Base-by-base conservation (phyloP, 2,329 filamentous ascomycete species). In the Claviceps africana region DNA sequence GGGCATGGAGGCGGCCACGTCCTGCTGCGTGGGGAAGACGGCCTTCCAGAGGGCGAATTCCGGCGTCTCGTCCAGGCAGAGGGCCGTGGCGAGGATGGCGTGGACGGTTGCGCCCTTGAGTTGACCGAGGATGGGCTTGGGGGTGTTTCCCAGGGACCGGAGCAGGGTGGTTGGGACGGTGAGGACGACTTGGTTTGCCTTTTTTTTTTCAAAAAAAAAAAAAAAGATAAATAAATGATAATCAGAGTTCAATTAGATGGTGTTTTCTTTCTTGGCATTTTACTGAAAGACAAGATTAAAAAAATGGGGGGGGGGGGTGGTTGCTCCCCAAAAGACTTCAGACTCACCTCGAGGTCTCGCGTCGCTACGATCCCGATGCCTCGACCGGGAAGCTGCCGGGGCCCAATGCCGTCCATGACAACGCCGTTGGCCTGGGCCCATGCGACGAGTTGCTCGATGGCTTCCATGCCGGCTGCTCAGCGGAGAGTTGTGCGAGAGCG, bases 351-450 rank as follows among this genome's bases (percentile, higher is more conserved):
- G 55, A 93, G 75, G 15, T 76, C 69, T 30, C 77, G 75, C 13
- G 79, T 82, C 5, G 88, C 84, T 49, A 90, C 75, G 53, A 95
- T 81, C 47, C 90, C 89, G 51, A 93, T 77, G 30, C 89, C 89
- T 51, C 85, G 76, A 1, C 82, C 85, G 6, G 82, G 78, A 17
- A 95, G 81, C 40, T 72, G 72, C 42, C 80, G 75, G 5, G 88
- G 82, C 2, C 72, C 71, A 47, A 94, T 79, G 30, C 82, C 82
- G 59, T 83, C 74, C 57, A 88, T 77, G 37, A 75, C 67, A 30
- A 94, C 76, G 15, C 85, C 86, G 53, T 80, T 75, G 1, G 69
- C 66, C 33, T 72, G 64, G 1, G 85, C 83, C 86, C 88, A 95
- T 54, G 74, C 61, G 2, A 83, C 72, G 54, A 94, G 85, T 9